Percentiles rank a stretch among this genome's conserved stretches.
Evolutionary conservation across 345 rosid species (phyloP).

Genomic region (Isatis tinctoria): DNA sequence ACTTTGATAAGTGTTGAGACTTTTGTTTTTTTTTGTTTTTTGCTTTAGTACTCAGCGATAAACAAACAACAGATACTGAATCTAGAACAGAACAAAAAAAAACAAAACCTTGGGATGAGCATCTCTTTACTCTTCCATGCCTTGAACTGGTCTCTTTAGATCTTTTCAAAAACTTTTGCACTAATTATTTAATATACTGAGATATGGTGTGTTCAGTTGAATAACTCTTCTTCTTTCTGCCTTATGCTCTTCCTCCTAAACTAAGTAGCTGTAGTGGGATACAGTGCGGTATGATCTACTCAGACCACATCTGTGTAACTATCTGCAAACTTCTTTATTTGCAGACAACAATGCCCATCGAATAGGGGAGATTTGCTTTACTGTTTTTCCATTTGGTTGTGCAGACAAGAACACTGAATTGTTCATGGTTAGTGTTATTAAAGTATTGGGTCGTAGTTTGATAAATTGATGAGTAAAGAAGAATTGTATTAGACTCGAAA

Average conservation of each 20-base stretch:
- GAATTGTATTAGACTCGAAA: neutral
- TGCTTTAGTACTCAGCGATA: neutral
- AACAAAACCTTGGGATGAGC: neutral
- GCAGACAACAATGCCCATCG: no score
- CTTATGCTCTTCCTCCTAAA: neutral
- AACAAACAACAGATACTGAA: neutral
- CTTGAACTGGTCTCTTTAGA: neutral
- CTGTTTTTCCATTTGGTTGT: no score
- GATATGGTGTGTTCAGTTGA: neutral
- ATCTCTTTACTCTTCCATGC: neutral
- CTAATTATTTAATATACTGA: neutral
- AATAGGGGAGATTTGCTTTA: no score
- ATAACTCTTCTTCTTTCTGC: neutral
- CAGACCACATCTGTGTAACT: neutral
- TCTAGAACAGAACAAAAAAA: no score
- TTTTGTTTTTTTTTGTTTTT: no score
- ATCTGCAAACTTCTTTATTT: neutral
- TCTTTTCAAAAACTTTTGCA: neutral
- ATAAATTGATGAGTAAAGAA: neutral
- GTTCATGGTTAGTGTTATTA: no score
- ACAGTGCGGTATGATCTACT: neutral
- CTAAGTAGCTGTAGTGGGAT: neutral
- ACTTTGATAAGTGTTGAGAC: neutral
- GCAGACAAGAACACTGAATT: neutral
- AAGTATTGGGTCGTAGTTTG: neutral